Percentiles rank a stretch among this genome's conserved stretches.
Evolutionary conservation across 345 rosid genomes (phyloP).

Genomic region (Gossypium arboreum): DNA sequence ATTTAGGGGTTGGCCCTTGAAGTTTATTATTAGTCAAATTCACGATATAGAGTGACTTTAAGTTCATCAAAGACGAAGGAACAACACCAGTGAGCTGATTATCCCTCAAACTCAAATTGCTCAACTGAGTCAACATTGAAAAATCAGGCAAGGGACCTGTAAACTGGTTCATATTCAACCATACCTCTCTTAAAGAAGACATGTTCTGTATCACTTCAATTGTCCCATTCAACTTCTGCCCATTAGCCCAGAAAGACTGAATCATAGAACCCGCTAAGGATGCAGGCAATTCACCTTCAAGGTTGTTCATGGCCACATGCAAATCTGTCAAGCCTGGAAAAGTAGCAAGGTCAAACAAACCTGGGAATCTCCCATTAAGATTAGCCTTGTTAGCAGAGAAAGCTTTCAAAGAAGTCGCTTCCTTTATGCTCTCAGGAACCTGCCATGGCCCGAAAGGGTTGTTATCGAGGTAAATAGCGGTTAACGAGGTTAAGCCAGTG

Average conservation of each 20-base stretch:
- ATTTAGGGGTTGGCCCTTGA: constrained; percentile 38
- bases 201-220: constrained; percentile 45
- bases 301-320: constrained; percentile 42
- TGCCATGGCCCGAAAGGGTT: constrained; percentile 51
- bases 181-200: constrained; percentile 51
- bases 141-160: constrained; percentile 76
- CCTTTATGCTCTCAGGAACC: constrained; percentile 44
- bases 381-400: constrained; percentile 50
- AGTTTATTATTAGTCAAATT: constrained; percentile 44
- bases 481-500: constrained; percentile 41
- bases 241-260: constrained; percentile 52
- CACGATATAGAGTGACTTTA: constrained; percentile 34
- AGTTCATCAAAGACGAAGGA: constrained; percentile 39
- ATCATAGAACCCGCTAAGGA: constrained; percentile 30
- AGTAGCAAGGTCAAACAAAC: constrained; percentile 30
- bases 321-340: constrained; percentile 41
- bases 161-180: constrained; percentile 57
- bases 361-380: constrained; percentile 48
- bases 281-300: constrained; percentile 51
- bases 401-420: constrained; percentile 38
- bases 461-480: constrained; percentile 31
- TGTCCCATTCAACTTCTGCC: constrained; percentile 49
- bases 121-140: constrained; percentile 28
- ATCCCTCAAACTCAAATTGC: constrained; percentile 48
- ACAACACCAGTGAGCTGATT: constrained; percentile 66